Conservation (phyloP, 208 protist species). For the Porcisia deanei region DNA sequence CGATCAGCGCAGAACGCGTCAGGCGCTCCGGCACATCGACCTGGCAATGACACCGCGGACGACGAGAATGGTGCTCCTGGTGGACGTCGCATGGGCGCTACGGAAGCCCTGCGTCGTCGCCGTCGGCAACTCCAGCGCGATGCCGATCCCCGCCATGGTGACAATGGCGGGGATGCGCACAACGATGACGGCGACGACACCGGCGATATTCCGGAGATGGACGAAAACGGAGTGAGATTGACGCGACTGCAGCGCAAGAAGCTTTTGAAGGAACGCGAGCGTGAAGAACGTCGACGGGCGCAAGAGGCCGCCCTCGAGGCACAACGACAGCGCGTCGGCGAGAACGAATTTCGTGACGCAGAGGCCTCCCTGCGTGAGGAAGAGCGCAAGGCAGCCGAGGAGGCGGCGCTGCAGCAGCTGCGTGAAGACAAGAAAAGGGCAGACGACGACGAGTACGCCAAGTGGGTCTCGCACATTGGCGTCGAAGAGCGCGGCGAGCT, state of each 20-base stretch:
- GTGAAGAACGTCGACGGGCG: constrained; percentile 49
- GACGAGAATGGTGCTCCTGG: background rate
- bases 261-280: constrained; percentile 56
- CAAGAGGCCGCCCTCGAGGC: constrained; percentile 37
- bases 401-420: constrained; percentile 59
- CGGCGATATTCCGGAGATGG: constrained; percentile 5
- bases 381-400: constrained; percentile 36
- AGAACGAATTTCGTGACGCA: constrained; percentile 13
- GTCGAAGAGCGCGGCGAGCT: constrained; percentile 75
- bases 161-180: constrained; percentile 11
- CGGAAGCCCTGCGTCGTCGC: constrained; percentile 8
- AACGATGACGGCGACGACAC: constrained; percentile 17
- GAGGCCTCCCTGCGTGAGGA: constrained; percentile 34
- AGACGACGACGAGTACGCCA: constrained; percentile 70
- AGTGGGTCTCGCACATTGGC: constrained; percentile 62
- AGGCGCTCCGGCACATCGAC: background rate
- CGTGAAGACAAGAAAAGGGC: constrained; percentile 51
- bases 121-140: constrained; percentile 4
- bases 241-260: constrained; percentile 68
- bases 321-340: constrained; percentile 27
- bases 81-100: background rate
- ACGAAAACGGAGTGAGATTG: constrained; percentile 28
- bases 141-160: background rate
- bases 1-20: background rate
- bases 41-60: background rate